These are phyloP conservation scores for Lentinus brumalis DNA, from an alignment of 768 basidiomycete species.

Conservation along the genomic window DNA sequence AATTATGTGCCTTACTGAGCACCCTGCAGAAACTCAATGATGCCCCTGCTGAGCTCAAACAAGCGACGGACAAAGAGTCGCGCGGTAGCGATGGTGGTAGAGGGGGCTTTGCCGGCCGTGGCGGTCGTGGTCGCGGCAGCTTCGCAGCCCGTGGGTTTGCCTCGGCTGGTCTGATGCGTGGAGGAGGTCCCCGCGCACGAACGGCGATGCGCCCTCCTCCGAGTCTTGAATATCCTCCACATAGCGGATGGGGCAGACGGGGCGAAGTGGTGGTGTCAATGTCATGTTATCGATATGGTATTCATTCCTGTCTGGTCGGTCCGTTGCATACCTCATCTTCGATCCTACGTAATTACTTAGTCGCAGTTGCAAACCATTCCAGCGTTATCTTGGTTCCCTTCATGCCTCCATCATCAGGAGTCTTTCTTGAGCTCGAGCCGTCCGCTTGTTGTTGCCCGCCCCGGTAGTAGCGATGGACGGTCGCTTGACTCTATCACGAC, in stretches of 20 bases:
- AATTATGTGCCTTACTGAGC: background rate
- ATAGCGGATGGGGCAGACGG: background rate
- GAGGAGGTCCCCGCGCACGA: slow-evolving; percentile 26
- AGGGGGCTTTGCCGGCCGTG: slow-evolving; percentile 29
- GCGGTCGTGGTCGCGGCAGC: slow-evolving; percentile 59
- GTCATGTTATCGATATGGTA: slow-evolving; percentile 1
- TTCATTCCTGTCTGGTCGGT: background rate
- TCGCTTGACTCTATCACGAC: background rate
- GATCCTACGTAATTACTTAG: slow-evolving; percentile 1
- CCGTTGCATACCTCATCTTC: background rate
- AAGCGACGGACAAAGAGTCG: slow-evolving; percentile 61
- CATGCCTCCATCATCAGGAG: slow-evolving; percentile 12
- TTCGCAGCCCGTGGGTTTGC: slow-evolving; percentile 69
- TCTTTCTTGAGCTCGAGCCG: slow-evolving; percentile 1
- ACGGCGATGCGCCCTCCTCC: slow-evolving; percentile 31
- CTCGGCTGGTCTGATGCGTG: slow-evolving; percentile 64
- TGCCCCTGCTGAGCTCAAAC: slow-evolving; percentile 62
- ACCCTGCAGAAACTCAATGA: slow-evolving; percentile 67
- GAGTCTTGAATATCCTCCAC: slow-evolving; percentile 9
- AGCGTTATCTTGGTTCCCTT: slow-evolving; percentile 14
- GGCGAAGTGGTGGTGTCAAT: background rate
- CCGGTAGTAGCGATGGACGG: background rate
- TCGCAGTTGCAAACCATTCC: slow-evolving; percentile 5
- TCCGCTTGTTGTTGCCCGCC: background rate
- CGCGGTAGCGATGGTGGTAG: slow-evolving; percentile 25